Conservation (phyloP, 2,329 filamentous ascomycete species). For the Hypoxylon sp. region DNA sequence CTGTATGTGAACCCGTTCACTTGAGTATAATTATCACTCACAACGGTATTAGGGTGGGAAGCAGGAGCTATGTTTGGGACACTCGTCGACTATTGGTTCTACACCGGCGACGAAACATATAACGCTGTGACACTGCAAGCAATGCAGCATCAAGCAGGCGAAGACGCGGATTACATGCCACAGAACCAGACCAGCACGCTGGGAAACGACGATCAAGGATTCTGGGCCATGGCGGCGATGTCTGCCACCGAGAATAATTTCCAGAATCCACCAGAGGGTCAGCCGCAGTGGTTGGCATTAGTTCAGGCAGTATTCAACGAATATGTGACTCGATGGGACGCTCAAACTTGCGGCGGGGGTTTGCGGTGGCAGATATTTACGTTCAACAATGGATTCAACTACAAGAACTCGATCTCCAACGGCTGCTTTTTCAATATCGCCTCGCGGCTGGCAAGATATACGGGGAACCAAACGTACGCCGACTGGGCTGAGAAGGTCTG, state of each 20-base stretch:
- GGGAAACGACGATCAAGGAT: conserved; percentile 83
- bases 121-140: conserved; percentile 71
- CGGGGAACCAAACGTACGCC: conserved; percentile 81
- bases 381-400: conserved; percentile 78
- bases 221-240: conserved; percentile 89
- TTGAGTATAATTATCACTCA: conserved; percentile 37
- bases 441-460: conserved; percentile 81
- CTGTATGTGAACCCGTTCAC: conserved; percentile 61
- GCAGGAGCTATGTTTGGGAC: conserved; percentile 78
- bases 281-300: conserved; percentile 82
- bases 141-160: conserved; percentile 71
- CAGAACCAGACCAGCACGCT: conserved; percentile 71
- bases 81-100: conserved; percentile 78
- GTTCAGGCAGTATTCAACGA: conserved; percentile 85
- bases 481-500: conserved; percentile 81
- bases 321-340: conserved; percentile 79
- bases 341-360: conserved; percentile 75
- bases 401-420: conserved; percentile 78
- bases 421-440: conserved; percentile 78
- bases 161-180: conserved; percentile 75
- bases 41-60: conserved; percentile 71
- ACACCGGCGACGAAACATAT: conserved; percentile 76
- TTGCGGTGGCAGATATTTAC: conserved; percentile 88
- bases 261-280: conserved; percentile 71
- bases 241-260: conserved; percentile 82